Evolutionary conservation across 2,329 filamentous ascomycete genomes (phyloP).

Genomic region (Hymenoscyphus infarciens): DNA sequence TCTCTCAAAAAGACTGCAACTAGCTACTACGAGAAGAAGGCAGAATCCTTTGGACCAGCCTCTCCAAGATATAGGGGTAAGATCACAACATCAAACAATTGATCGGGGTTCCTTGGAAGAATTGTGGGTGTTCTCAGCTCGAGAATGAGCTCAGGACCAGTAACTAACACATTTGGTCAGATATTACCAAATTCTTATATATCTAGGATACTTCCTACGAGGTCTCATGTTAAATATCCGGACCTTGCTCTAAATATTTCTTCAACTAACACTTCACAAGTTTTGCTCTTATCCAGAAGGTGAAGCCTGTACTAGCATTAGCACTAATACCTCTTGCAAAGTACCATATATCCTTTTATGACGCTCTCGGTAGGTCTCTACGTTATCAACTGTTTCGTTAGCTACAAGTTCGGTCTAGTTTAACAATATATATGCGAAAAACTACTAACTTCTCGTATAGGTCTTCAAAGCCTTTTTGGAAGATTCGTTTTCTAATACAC

Average conservation of each 20-base stretch:
- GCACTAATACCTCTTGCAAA: background rate
- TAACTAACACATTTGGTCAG: background rate
- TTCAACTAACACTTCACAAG: background rate
- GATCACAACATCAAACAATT: background rate
- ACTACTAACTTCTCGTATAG: no score
- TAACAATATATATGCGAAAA: no score
- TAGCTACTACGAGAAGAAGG: background rate
- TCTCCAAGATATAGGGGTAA: background rate
- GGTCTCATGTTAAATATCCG: background rate
- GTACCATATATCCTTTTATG: background rate
- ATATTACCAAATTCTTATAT: background rate
- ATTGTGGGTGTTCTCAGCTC: background rate
- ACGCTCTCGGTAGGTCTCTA: background rate
- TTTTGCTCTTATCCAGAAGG: background rate
- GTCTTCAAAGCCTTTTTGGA: background rate
- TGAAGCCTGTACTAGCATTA: background rate
- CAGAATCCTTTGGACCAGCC: background rate
- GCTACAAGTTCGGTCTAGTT: no score
- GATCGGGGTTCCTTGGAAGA: background rate
- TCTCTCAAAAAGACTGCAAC: background rate
- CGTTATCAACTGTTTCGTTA: background rate
- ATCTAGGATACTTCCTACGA: background rate
- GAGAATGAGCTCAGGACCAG: no score
- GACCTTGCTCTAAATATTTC: background rate
- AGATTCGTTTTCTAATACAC: background rate